A percentile compares a stretch with the other conserved stretches of the same genome.
These are phyloP conservation scores for Umbelopsis sp. DNA, from an alignment of 192 early-diverging fungal genomes.

Conservation along the genomic window DNA sequence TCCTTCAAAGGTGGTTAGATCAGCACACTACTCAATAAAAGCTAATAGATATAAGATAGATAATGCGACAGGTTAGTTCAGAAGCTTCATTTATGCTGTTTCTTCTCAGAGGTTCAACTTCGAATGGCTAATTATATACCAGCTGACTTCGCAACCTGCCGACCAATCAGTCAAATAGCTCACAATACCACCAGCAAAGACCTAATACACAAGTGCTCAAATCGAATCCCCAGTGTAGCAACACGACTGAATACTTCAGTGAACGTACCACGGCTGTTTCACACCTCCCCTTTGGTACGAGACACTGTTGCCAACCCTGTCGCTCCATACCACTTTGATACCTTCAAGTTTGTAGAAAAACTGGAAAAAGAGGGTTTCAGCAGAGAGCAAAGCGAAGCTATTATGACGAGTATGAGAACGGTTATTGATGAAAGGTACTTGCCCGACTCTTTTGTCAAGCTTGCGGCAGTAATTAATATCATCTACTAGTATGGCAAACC, in stretches of 20 bases:
- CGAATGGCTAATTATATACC: too few relatives aligned
- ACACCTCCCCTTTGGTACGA: not conserved
- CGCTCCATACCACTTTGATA: conserved; percentile 71
- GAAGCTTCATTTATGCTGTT: too few relatives aligned
- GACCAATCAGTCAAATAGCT: too few relatives aligned
- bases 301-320: not conserved
- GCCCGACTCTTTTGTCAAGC: not conserved
- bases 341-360: conserved; percentile 72
- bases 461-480: not conserved
- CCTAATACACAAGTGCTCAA: too few relatives aligned
- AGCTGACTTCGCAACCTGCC: too few relatives aligned
- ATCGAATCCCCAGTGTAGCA: too few relatives aligned
- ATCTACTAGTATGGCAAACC: conserved; percentile 56
- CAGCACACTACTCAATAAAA: too few relatives aligned
- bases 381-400: conserved; percentile 69
- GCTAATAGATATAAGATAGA: too few relatives aligned
- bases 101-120: too few relatives aligned
- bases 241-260: not conserved
- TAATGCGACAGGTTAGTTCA: too few relatives aligned
- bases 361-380: conserved; percentile 76
- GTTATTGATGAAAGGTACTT: conserved; percentile 74
- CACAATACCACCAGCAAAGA: too few relatives aligned
- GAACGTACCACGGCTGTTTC: not conserved
- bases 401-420: conserved; percentile 72
- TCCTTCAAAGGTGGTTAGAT: too few relatives aligned